Base-by-base conservation (phyloP, 257 asterid species). In the Asclepias syriaca region DNA sequence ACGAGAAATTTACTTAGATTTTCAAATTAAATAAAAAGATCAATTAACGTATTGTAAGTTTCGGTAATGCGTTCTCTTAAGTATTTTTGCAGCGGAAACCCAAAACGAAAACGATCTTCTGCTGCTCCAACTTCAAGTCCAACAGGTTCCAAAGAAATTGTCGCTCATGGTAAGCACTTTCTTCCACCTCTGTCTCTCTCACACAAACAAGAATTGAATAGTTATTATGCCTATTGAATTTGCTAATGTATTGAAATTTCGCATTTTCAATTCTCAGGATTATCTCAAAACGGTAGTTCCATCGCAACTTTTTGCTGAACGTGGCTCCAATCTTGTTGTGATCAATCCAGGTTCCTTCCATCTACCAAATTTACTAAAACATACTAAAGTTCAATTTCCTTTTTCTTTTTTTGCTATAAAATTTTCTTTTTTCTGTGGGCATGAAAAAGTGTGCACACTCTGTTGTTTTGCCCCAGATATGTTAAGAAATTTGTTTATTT, bases 281-380 rank as follows among this genome's bases (percentile, higher is more conserved):
- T 90, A 88, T 80, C 86, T 90, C 18, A 95, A 91, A 81, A 83
- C 95, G 29, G 86, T 86, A 29, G 84, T 90, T 48, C 98, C 99
- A 11, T 87, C 99, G 66, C 96, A 95, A 40, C 83, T 95, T 59
- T 84, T 91, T 78, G 91, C 88, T 66, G 99, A 95, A 34, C 96
- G 99, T 75, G 99, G 99, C 78, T 88, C 97, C 89, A 85, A 86
- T 76, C 90, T 95, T 76, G 96, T 95, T 70, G 95, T 95, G 78
- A 88, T 95, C 81, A 94, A 94, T 82, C 98, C 99, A 86, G 99
- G 99, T 83, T 51, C 67, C 8, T 49, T 29, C 40, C 48, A 45
- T 46, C 69, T 72, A 49, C 74, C 51, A 60, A 32, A 3, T 39
- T 40, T 68, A 68, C 45, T 63, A 2, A 16, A n/a, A 63, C 24